Conservation (phyloP, 2,329 filamentous ascomycete genomes). For the Alternaria gaisen region DNA sequence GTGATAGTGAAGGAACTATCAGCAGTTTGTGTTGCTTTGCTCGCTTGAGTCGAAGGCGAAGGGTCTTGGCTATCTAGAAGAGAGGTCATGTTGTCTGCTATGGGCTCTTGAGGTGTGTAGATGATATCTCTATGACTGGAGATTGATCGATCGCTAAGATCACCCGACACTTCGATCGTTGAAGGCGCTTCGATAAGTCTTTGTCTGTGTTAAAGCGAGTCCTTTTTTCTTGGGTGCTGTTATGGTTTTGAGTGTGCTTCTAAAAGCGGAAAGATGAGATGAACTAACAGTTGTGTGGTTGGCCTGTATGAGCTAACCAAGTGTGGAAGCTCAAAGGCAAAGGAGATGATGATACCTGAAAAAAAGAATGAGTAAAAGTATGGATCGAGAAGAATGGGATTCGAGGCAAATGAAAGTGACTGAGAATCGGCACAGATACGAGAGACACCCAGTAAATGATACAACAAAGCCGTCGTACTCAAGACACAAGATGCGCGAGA, state of each 20-base stretch:
- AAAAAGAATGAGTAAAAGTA: neutral
- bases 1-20: conserved; percentile 12
- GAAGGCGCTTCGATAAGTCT: neutral
- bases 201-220: neutral
- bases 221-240: neutral
- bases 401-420: neutral
- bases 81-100: conserved; percentile 10
- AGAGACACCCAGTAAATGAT: neutral
- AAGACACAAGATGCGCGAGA: neutral
- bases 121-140: conserved; percentile 4
- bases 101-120: conserved; percentile 13
- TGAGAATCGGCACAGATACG: neutral
- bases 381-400: neutral
- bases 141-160: neutral
- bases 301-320: neutral
- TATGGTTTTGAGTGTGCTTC: neutral
- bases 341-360: neutral
- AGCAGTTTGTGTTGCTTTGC: neutral
- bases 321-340: neutral
- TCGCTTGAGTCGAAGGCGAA: neutral
- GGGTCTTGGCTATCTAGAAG: neutral
- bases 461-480: neutral
- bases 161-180: neutral
- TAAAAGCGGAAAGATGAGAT: neutral
- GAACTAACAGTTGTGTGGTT: conserved; percentile 3